Evolutionary conservation across 352 stramenopile genomes (phyloP).

Genomic region (Halophytophthora polymorphica): DNA sequence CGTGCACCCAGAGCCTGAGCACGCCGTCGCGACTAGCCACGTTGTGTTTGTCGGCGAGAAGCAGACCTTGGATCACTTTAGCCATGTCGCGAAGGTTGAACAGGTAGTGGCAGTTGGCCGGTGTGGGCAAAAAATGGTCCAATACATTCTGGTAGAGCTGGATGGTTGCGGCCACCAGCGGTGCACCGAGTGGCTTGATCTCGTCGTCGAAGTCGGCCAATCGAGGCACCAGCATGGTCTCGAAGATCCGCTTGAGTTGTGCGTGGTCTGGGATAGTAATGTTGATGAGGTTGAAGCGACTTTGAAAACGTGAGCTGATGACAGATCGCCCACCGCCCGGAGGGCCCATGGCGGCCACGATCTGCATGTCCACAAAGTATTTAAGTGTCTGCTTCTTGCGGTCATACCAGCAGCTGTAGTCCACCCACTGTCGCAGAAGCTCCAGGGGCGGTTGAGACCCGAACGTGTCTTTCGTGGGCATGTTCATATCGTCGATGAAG

Average conservation of each 20-base stretch:
- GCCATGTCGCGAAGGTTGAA: slow-evolving; percentile 90
- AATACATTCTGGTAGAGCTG: slow-evolving; percentile 84
- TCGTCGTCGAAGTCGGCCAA: slow-evolving; percentile 86
- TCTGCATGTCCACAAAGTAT: slow-evolving; percentile 91
- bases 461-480: slow-evolving; percentile 89
- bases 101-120: slow-evolving; percentile 87
- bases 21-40: slow-evolving; percentile 70
- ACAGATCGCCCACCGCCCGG: slow-evolving; percentile 83
- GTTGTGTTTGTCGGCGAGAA: slow-evolving; percentile 73
- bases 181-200: slow-evolving; percentile 74
- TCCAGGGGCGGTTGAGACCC: slow-evolving; percentile 90
- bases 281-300: slow-evolving; percentile 90
- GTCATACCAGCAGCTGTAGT: slow-evolving; percentile 93
- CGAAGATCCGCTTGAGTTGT: slow-evolving; percentile 86
- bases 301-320: slow-evolving; percentile 89
- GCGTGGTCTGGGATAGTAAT: slow-evolving; percentile 84
- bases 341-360: slow-evolving; percentile 87
- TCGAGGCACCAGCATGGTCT: slow-evolving; percentile 86
- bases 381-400: slow-evolving; percentile 89
- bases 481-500: slow-evolving; percentile 93
- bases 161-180: slow-evolving; percentile 80
- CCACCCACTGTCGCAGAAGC: slow-evolving; percentile 89
- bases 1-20: slow-evolving; percentile 89
- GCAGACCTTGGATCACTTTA: slow-evolving; percentile 82
- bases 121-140: slow-evolving; percentile 85